Conservation (phyloP, 345 rosid species). For the Isatis tinctoria region DNA sequence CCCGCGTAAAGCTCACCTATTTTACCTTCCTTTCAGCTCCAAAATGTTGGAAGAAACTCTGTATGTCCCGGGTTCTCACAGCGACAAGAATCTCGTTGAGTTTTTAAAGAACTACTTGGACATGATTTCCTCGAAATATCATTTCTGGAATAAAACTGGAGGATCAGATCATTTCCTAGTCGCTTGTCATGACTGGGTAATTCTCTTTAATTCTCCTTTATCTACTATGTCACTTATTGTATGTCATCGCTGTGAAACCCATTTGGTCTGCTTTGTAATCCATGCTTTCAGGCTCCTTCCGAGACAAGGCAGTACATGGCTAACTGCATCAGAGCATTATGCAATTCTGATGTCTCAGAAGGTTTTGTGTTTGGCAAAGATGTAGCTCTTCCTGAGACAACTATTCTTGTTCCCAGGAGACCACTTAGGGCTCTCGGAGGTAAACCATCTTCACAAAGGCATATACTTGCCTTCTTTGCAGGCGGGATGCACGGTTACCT, state of each 20-base stretch:
- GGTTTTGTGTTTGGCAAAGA: constrained; percentile 91
- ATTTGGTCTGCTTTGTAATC: not conserved
- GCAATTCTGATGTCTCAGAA: constrained; percentile 81
- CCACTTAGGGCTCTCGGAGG: constrained; percentile 73
- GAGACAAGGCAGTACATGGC: constrained; percentile 69
- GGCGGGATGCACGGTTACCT: constrained; percentile 91
- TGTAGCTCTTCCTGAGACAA: constrained; percentile 82
- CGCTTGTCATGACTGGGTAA: constrained; percentile 99
- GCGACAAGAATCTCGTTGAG: constrained; percentile 51
- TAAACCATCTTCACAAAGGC: constrained; percentile 58
- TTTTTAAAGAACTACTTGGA: constrained; percentile 63
- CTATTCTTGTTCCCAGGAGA: constrained; percentile 47
- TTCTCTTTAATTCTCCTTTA: not conserved
- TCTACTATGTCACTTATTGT: not conserved
- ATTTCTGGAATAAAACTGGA: constrained; percentile 84
- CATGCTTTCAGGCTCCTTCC: constrained; percentile 61
- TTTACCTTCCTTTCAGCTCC: constrained; percentile 91
- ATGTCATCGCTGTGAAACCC: not conserved
- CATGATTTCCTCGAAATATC: constrained; percentile 53
- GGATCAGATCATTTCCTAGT: constrained; percentile 94
- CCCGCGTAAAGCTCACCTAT: constrained; percentile 72
- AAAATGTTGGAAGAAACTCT: constrained; percentile 67
- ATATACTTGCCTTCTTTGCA: constrained; percentile 84
- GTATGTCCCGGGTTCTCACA: constrained; percentile 71
- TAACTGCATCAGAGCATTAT: constrained; percentile 85